Conservation (phyloP, 257 asterid species). For the Ilex aquifolium region DNA sequence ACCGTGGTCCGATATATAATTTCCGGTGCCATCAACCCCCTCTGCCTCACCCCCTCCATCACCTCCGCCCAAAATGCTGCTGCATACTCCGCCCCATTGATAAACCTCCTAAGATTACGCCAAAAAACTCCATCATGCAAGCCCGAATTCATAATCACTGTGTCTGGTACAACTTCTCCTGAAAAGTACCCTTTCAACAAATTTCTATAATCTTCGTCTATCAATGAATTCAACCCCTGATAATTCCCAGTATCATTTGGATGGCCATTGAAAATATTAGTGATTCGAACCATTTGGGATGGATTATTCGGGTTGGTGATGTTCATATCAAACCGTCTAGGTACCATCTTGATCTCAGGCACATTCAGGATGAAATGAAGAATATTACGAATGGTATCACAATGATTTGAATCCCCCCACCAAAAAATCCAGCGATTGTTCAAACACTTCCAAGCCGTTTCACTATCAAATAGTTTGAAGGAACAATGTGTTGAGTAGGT, state of each 20-base stretch:
- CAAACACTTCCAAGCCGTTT: constrained; percentile 66
- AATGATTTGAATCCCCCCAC: constrained; percentile 99
- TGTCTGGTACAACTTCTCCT: constrained; percentile 48
- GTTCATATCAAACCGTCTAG: constrained; percentile 61
- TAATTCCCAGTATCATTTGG: constrained; percentile 52
- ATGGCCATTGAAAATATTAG: constrained; percentile 87
- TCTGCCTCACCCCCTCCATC: constrained; percentile 31
- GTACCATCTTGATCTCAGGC: constrained; percentile 37
- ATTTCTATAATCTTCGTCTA: constrained; percentile 39
- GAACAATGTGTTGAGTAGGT: constrained; percentile 90
- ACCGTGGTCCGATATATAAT: constrained; percentile 75
- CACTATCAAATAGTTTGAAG: constrained; percentile 42
- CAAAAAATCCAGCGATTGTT: constrained; percentile 77
- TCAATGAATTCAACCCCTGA: constrained; percentile 60
- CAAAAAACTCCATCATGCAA: constrained; percentile 79
- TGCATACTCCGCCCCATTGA: constrained; percentile 43
- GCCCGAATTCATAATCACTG: constrained; percentile 86
- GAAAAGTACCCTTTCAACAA: constrained; percentile 49
- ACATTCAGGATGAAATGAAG: constrained; percentile 57
- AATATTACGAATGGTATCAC: constrained; percentile 75
- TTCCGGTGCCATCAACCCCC: constrained; percentile 47
- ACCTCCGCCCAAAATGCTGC: constrained; percentile 73
- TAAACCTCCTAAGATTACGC: constrained; percentile 34
- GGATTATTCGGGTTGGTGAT: constrained; percentile 68
- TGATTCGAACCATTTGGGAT: constrained; percentile 57